Percentiles rank a stretch among this genome's conserved stretches.
These are phyloP conservation scores for Pseudonectria foliicola DNA, from an alignment of 2,329 filamentous ascomycete genomes.

Conservation along the genomic window DNA sequence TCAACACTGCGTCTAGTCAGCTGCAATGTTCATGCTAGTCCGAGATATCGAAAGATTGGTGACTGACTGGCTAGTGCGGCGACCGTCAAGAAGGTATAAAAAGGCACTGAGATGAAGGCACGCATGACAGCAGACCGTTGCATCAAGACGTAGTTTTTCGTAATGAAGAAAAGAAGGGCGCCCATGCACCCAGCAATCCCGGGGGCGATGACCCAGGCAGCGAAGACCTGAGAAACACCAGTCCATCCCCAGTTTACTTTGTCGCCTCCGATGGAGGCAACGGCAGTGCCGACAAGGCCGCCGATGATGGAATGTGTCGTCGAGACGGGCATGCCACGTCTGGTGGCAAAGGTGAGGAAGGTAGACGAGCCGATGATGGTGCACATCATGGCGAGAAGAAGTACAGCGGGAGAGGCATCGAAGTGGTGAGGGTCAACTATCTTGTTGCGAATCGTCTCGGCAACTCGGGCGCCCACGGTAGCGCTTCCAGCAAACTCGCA, in stretches of 20 bases:
- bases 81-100: slow-evolving; percentile 32
- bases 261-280: slow-evolving; percentile 27
- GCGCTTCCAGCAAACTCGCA: slow-evolving; percentile 39
- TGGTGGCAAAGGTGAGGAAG: slow-evolving; percentile 47
- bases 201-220: slow-evolving; percentile 31
- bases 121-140: slow-evolving; percentile 24
- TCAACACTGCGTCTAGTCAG: slow-evolving; percentile 35
- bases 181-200: slow-evolving; percentile 27
- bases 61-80: slow-evolving; percentile 28
- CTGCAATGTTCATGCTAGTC: background rate
- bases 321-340: slow-evolving; percentile 44
- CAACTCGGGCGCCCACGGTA: slow-evolving; percentile 28
- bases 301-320: slow-evolving; percentile 48
- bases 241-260: slow-evolving; percentile 31
- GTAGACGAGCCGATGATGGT: slow-evolving; percentile 42
- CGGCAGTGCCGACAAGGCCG: slow-evolving; percentile 30
- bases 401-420: slow-evolving; percentile 35
- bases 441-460: slow-evolving; percentile 40
- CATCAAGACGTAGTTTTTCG: slow-evolving; percentile 26
- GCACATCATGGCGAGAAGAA: slow-evolving; percentile 49
- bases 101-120: slow-evolving; percentile 28
- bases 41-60: background rate
- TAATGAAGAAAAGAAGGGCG: slow-evolving; percentile 26
- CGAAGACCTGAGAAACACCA: slow-evolving; percentile 32
- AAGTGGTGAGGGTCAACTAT: slow-evolving; percentile 39